Base-by-base conservation (phyloP, 1,139 yeast genomes). In the Nakaseomyces bracarensis region DNA sequence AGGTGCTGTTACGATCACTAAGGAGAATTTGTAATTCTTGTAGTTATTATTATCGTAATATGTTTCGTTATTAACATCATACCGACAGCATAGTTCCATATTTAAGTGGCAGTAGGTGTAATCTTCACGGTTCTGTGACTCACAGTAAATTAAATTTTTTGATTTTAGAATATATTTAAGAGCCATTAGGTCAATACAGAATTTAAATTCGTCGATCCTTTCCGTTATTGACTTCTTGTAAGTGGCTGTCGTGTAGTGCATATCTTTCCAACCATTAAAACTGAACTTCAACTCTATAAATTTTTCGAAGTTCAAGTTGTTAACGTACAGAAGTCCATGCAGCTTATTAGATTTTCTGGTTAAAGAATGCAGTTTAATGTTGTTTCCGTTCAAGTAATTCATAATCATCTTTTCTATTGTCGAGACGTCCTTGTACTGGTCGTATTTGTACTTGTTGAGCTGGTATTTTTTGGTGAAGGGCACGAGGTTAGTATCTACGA, bases 11-110 rank as follows among this genome's bases (percentile, higher is more conserved):
- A 29, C 40, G 4, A 38, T 14, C 8, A 38, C 40, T 21, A 38
- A 14, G 3, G 40, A 6, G 16, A 16, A 14, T 4, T 38, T 25
- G 18, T 57, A 60, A 41, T 60, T 58, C 13, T 54, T 51, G 39
- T 58, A 57, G 38, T 57, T 52, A 38, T 60, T 60, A 36, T 60
- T 60, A 43, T 60, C 64, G 43, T 57, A 60, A 35, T 52, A 58
- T 3, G 61, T 59, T 40, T 57, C 61, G 22, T 50, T 50, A 43
- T 51, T 54, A 7, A 58, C 64, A 44, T 60, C 61, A 42, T 60
- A 60, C 5, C 58, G 47, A 38, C 62, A 58, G 41, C 63, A 58
- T n/a, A 60, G 41, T 16, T 54, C 56, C 25, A 60, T 46, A 22
- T 49, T 48, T 18, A 49, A 36, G 43, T 38, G 18, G 47, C 48